A percentile compares a stretch with the other conserved stretches of the same genome.
phyloP scores from a whole-genome alignment of 352 stramenopile species.

The Phytophthora ramorum region DNA sequence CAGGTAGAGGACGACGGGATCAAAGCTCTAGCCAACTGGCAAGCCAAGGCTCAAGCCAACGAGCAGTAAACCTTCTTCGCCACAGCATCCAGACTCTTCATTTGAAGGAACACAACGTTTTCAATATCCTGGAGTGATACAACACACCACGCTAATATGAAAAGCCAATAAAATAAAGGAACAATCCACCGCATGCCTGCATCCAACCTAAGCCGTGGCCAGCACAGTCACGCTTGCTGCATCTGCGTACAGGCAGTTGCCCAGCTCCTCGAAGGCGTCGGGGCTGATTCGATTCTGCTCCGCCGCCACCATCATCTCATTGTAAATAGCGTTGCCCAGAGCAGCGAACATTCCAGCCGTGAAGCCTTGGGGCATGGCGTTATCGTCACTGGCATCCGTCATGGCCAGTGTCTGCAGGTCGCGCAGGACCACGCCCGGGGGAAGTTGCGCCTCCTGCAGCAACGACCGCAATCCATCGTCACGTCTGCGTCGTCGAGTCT shows the following conservation, averaged over 20 bases:
- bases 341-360: slow-evolving; percentile 72
- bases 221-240: slow-evolving; percentile 50
- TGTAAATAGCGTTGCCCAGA: slow-evolving; percentile 73
- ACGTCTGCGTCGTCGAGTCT: slow-evolving; percentile 17
- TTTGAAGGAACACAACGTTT: slow-evolving; percentile 9
- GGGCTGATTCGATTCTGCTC: slow-evolving; percentile 55
- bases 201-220: slow-evolving; percentile 38
- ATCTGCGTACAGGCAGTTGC: slow-evolving; percentile 63
- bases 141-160: slow-evolving; percentile 16
- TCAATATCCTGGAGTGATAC: slow-evolving; percentile 16
- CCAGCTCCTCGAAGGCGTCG: slow-evolving; percentile 58
- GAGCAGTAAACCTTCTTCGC: background rate
- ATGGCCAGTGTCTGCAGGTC: slow-evolving; percentile 59
- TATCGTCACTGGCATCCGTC: slow-evolving; percentile 23
- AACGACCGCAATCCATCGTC: slow-evolving; percentile 63
- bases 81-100: background rate
- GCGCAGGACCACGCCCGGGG: slow-evolving; percentile 49
- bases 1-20: slow-evolving; percentile 59
- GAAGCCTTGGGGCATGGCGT: slow-evolving; percentile 70
- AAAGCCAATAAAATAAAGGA: slow-evolving; percentile 32
- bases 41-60: slow-evolving; percentile 9
- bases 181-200: slow-evolving; percentile 7
- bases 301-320: slow-evolving; percentile 63
- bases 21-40: slow-evolving; percentile 48
- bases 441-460: slow-evolving; percentile 47